phyloP scores from a whole-genome alignment of 2,329 filamentous ascomycete genomes.

The Malbranchea zuffiana region DNA sequence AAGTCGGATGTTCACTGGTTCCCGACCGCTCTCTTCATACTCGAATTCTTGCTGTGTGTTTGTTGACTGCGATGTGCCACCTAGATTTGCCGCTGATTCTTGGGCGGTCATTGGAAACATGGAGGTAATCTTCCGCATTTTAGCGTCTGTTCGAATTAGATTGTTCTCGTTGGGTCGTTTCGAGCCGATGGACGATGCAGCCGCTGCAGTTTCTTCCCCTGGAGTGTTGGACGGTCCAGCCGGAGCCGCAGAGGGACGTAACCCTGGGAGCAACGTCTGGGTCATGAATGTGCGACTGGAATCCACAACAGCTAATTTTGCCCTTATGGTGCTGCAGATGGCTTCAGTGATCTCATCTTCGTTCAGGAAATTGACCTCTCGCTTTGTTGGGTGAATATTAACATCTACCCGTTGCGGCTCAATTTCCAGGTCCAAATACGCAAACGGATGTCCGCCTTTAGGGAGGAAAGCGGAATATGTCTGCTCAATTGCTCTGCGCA shows the following conservation, averaged over 20 bases:
- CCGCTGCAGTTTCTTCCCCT: constrained; percentile 16
- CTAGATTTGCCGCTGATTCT: constrained; percentile 20
- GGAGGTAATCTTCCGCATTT: constrained; percentile 84
- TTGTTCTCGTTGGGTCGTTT: constrained; percentile 69
- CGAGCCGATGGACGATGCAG: constrained; percentile 12
- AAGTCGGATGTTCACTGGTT: constrained; percentile 59
- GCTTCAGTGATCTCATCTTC: constrained; percentile 90
- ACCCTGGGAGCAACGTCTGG: constrained; percentile 72
- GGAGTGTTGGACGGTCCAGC: constrained; percentile 12
- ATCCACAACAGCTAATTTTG: constrained; percentile 73
- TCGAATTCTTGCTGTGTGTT: constrained; percentile 43
- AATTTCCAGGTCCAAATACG: constrained; percentile 85
- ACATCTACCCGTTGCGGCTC: constrained; percentile 89
- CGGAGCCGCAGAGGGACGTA: constrained; percentile 27
- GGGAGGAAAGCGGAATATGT: constrained; percentile 79
- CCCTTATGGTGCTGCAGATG: constrained; percentile 69
- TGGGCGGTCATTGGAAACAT: constrained; percentile 61
- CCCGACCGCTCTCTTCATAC: constrained; percentile 62
- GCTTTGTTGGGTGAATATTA: constrained; percentile 93
- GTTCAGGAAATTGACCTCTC: constrained; percentile 93
- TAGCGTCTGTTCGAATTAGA: constrained; percentile 79
- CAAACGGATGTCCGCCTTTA: constrained; percentile 86
- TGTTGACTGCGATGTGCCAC: constrained; percentile 26
- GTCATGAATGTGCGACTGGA: constrained; percentile 90
- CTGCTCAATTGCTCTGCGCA: constrained; percentile 85